Evolutionary conservation across 371 early-diverging fungal genomes (phyloP), one percentile per base, ranked within the genome.

Genomic region (Mortierella sp.): DNA sequence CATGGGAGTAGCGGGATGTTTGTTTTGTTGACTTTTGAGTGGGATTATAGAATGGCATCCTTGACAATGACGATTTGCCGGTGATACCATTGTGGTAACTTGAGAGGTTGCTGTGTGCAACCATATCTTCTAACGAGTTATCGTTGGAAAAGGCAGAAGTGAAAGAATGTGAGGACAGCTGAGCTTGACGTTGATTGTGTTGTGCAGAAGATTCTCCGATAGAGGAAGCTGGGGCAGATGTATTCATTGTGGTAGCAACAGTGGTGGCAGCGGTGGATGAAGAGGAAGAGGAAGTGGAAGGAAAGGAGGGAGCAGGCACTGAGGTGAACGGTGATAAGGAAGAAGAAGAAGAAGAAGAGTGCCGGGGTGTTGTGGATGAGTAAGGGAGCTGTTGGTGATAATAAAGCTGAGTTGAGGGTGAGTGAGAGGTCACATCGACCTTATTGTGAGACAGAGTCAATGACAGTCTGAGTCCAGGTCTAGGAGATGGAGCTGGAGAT

Each of bases 401-500:
- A 59, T 31, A 17, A 45, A 37, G 71, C 28, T 53, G 64, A 59
- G 42, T 17, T 17, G 59, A 23, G 15, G 72, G 55, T 8, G 35
- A 15, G n/a, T 77, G 77, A 13, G 72, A 71, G 31, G 60, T 71
- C 54, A 67, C 51, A 56, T 70, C 68, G 49, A 67, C 37, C 66
- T 70, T 70, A 67, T 64, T 71, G 57, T 68, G 56, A n/a, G 72
- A 64, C 32, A 76, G 72, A 54, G 54, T 54, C 23, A 77, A 72
- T 15, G 77, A 77, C 17, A 77, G 72, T 29, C 77, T 43, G 42
- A 77, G 72, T 1, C 77, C 77, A 40, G 77, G 72, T 28, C 77
- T 54, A 8, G 77, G 77, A 2, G 77, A 77, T 5, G 77, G 77
- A 12, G 68, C 77, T 3, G 77, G 77, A n/a, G 77, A 77, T 7